Evolutionary conservation across 73 alveolate species (phyloP).

Genomic region (Symbiodinium pilosum): DNA sequence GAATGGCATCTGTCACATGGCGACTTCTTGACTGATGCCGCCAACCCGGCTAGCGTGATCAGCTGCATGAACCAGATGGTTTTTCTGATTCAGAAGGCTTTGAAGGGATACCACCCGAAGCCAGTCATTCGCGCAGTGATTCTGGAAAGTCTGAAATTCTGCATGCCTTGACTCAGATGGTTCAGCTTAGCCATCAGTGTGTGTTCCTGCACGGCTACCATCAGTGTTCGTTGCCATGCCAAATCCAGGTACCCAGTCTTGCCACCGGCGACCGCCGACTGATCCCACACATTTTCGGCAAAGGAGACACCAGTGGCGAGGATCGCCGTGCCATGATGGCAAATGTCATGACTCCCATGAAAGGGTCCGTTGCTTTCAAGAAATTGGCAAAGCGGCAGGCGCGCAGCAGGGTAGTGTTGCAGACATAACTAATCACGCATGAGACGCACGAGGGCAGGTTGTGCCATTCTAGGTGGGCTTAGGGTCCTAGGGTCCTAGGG

Average conservation of each 20-base stretch:
- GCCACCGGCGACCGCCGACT: conserved; percentile 2
- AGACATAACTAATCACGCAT: not conserved
- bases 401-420: not conserved
- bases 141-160: conserved; percentile 7
- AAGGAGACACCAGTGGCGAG: not conserved
- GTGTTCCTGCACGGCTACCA: not conserved
- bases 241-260: conserved; percentile 8
- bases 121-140: not conserved
- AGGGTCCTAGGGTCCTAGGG: no score
- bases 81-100: not conserved
- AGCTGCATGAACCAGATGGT: not conserved
- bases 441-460: not conserved
- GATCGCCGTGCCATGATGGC: conserved; percentile 4
- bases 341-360: conserved; percentile 33
- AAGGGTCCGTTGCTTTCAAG: conserved; percentile 8
- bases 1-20: conserved; percentile 46
- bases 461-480: not conserved
- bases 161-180: not conserved
- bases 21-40: conserved; percentile 3
- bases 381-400: conserved; percentile 24
- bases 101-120: not conserved
- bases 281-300: conserved; percentile 17
- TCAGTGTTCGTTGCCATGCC: not conserved
- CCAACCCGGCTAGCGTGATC: not conserved
- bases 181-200: not conserved